These are phyloP conservation scores for Xylariales sp. DNA, from an alignment of 2,329 filamentous ascomycete species.

Conservation along the genomic window DNA sequence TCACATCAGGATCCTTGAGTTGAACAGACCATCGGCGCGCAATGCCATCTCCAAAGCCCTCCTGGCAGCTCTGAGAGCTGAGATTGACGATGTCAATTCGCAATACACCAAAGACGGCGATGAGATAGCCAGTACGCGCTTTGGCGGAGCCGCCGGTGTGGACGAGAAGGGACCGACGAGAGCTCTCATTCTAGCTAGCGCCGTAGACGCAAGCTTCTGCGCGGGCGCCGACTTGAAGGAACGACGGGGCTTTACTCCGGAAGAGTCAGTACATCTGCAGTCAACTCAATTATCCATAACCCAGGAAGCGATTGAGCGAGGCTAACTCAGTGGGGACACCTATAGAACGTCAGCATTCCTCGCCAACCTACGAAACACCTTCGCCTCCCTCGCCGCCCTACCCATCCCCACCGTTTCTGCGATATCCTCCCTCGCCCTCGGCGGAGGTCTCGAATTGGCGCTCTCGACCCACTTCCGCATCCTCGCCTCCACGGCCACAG, in stretches of 20 bases:
- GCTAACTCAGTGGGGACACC: too few species aligned
- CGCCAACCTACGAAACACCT: slow-evolving; percentile 66
- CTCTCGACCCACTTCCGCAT: slow-evolving; percentile 87
- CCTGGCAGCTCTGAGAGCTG: slow-evolving; percentile 63
- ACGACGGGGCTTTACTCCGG: slow-evolving; percentile 66
- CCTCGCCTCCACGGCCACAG: slow-evolving; percentile 69
- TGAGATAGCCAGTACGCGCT: slow-evolving; percentile 39
- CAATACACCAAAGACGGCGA: slow-evolving; percentile 54
- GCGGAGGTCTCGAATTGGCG: slow-evolving; percentile 89
- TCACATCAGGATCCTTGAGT: slow-evolving; percentile 79
- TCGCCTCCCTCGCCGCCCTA: slow-evolving; percentile 67
- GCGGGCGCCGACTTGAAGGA: slow-evolving; percentile 94
- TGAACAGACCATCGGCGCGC: slow-evolving; percentile 78
- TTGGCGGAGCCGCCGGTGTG: slow-evolving; percentile 41
- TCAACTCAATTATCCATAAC: too few species aligned
- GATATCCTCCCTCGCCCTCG: slow-evolving; percentile 79
- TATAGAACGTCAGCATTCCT: slow-evolving; percentile 76
- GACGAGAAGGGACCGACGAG: slow-evolving; percentile 59
- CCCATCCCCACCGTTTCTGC: slow-evolving; percentile 88
- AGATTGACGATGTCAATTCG: slow-evolving; percentile 67
- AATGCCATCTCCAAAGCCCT: slow-evolving; percentile 86
- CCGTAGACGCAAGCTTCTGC: slow-evolving; percentile 84
- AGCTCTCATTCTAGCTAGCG: slow-evolving; percentile 78
- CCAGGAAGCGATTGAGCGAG: too few species aligned
- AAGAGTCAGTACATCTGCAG: slow-evolving; percentile 69